Conservation (phyloP, 176 grass and related monocot genomes). For the Luzula sylvatica region DNA sequence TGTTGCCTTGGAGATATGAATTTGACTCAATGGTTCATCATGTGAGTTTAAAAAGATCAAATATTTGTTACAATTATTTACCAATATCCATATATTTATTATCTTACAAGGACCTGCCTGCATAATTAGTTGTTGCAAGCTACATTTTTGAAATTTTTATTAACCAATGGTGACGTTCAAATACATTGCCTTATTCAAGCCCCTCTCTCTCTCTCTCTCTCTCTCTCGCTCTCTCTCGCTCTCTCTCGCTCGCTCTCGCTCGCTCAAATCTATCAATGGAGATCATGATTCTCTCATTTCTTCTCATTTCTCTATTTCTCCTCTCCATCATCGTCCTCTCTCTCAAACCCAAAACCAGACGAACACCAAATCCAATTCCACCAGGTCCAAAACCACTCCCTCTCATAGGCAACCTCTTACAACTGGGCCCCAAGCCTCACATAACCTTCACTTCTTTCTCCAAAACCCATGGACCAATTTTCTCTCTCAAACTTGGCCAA, state of each 20-base stretch:
- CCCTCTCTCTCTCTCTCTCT: no score
- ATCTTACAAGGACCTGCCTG: no score
- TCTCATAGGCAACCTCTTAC: conserved; percentile 16
- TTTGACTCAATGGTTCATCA: no score
- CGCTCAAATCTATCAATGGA: conserved; percentile 16
- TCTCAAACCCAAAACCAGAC: not conserved
- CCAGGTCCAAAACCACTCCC: conserved; percentile 18
- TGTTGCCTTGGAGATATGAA: no score
- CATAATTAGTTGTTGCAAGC: no score
- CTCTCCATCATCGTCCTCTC: not conserved
- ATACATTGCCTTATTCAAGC: no score
- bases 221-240: not conserved
- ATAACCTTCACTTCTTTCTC: conserved; percentile 10
- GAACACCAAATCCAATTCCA: not conserved
- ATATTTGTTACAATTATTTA: no score
- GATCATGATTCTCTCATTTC: not conserved
- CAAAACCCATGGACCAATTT: conserved; percentile 18
- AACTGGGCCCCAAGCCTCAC: conserved; percentile 13
- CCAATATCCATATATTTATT: no score
- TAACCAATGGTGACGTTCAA: no score
- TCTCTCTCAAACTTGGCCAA: conserved; percentile 15
- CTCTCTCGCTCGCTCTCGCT: no score
- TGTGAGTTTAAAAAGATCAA: no score
- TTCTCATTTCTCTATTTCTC: not conserved
- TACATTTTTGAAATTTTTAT: no score